Evolutionary conservation across 208 protist species (phyloP).

Genomic region (Leishmania gerbilli): DNA sequence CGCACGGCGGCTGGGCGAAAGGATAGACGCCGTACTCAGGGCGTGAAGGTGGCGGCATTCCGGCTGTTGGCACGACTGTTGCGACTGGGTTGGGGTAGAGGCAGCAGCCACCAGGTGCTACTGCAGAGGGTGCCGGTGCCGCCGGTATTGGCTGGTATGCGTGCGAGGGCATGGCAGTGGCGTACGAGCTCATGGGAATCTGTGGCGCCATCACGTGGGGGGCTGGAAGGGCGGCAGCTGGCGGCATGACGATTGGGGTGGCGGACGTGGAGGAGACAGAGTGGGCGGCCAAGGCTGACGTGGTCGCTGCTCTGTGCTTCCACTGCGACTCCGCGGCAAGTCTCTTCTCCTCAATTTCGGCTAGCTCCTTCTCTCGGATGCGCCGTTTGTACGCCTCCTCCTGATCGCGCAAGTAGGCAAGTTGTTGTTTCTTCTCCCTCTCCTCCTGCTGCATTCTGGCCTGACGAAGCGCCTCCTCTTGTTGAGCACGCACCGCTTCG

Average conservation of each 20-base stretch:
- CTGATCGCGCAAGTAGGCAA: slow-evolving; percentile 51
- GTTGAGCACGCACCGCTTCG: slow-evolving; percentile 27
- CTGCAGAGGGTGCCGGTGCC: slow-evolving; percentile 4
- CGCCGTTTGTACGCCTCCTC: slow-evolving; percentile 57
- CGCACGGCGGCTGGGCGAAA: not conserved
- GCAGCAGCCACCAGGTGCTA: not conserved
- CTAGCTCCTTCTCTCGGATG: slow-evolving; percentile 54
- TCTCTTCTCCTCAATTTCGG: slow-evolving; percentile 34
- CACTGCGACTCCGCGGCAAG: slow-evolving; percentile 29
- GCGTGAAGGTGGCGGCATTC: not conserved
- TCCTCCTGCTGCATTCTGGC: slow-evolving; percentile 29
- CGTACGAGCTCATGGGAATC: not conserved
- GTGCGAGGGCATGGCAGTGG: not conserved
- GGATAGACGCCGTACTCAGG: not conserved
- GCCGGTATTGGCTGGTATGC: slow-evolving; percentile 13
- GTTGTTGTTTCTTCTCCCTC: slow-evolving; percentile 41
- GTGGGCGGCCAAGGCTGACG: not conserved
- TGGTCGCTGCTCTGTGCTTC: slow-evolving; percentile 7
- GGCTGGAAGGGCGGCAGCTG: not conserved
- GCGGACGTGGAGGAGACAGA: slow-evolving; percentile 2
- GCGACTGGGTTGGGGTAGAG: not conserved
- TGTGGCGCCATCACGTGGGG: not conserved
- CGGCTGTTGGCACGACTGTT: not conserved
- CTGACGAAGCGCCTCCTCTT: slow-evolving; percentile 45
- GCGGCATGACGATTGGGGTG: not conserved